These are phyloP conservation scores for Teunomyces atbi DNA, from an alignment of 805 yeast species.

Conservation along the genomic window DNA sequence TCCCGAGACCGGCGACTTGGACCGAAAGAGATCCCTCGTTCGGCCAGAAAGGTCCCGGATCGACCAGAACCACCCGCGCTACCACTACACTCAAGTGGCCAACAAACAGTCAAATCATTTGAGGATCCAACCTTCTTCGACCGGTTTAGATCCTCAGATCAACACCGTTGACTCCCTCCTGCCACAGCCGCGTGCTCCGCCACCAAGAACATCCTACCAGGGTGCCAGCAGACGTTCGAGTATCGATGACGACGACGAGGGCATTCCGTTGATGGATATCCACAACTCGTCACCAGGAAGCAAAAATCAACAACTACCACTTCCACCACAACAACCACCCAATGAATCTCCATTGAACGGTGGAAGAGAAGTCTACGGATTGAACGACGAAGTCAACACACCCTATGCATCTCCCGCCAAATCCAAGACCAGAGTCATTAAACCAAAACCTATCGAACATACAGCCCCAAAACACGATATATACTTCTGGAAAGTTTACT, in stretches of 20 bases:
- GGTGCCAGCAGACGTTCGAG: constrained; percentile 5
- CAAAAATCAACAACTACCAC: neutral
- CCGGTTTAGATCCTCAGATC: constrained; percentile 62
- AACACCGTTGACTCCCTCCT: constrained; percentile 25
- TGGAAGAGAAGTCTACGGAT: constrained; percentile 55
- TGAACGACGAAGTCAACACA: constrained; percentile 54
- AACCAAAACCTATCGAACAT: constrained; percentile 9
- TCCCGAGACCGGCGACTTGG: constrained; percentile 37
- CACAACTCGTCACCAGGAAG: constrained; percentile 15
- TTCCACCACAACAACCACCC: too few relatives aligned
- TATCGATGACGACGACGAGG: constrained; percentile 28
- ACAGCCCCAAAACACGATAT: constrained; percentile 22
- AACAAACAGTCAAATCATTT: constrained; percentile 62
- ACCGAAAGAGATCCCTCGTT: constrained; percentile 68
- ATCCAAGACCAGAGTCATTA: constrained; percentile 25
- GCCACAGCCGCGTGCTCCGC: constrained; percentile 5
- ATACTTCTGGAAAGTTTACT: constrained; percentile 77
- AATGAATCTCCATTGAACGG: constrained; percentile 10
- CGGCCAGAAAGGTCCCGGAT: constrained; percentile 78
- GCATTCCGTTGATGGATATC: constrained; percentile 44
- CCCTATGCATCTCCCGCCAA: constrained; percentile 11
- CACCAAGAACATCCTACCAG: constrained; percentile 1
- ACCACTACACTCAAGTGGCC: constrained; percentile 73
- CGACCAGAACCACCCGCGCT: constrained; percentile 69
- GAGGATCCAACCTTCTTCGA: constrained; percentile 63